Evolutionary conservation across 2,329 filamentous ascomycete genomes (phyloP), one percentile per base, ranked within the genome.

Genomic region (Botrytis fragariae): DNA sequence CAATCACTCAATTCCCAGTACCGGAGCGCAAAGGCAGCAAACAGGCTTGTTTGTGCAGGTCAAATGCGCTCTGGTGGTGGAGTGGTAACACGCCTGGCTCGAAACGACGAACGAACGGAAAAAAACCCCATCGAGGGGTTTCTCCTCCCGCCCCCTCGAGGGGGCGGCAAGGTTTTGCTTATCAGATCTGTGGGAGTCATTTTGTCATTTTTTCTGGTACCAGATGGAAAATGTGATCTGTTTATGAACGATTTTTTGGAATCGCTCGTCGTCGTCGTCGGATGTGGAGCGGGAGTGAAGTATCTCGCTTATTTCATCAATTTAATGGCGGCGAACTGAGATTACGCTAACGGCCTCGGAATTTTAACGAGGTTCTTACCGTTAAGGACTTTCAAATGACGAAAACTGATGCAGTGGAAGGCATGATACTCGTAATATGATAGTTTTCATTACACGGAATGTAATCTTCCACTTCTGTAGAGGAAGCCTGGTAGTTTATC

Each of bases 161-260:
- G 62, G 25, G n/a, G 62, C 62, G 62, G 42, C 4, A 48, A 65
- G 42, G n/a, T 65, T 65, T 65, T 65, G 42, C 42, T n/a, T 22
- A 5, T 35, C 25, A 25, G 39, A 45, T 8, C 42, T 35, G 12
- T 45, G 16, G 5, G 18, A 8, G 12, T 12, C 7, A 4, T 65
- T 16, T 25, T 16, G 2, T 9, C 22, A 9, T 25, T 25, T 35
- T 14, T 48, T 64, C 22, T 35, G 42, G 2, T 59, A 9, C 18
- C 1, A 10, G 20, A 20, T 9, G 14, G 16, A 32, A 8, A 8
- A 57, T 29, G 9, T 14, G 22, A 51, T 51, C 10, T 51, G 48
- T n/a, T n/a, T 54, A n/a, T 14, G 12, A 54, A n/a, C 12, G 5
- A 16, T 54, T 54, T 54, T 54, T n/a, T 51, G 4, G 25, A n/a